Conservation (phyloP, 2,329 filamentous ascomycete genomes). For the Sordariomycetes sp. region DNA sequence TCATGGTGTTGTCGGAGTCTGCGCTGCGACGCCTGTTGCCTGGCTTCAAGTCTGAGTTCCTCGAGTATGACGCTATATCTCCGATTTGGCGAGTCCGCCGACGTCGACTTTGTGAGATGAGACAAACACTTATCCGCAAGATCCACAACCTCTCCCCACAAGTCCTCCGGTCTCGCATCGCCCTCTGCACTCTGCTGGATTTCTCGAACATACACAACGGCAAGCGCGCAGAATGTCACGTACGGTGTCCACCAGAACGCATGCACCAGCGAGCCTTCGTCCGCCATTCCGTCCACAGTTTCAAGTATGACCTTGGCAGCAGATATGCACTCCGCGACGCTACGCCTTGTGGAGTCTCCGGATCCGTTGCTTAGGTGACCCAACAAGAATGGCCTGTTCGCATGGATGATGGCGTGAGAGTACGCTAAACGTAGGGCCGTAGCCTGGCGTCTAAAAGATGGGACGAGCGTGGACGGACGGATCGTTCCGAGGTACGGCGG, state of each 20-base stretch:
- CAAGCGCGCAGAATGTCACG: conserved; percentile 37
- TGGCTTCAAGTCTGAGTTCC: conserved; percentile 27
- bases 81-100: conserved; percentile 25
- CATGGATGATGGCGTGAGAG: background rate
- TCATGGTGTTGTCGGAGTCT: background rate
- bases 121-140: conserved; percentile 30
- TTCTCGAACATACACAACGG: conserved; percentile 37
- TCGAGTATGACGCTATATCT: conserved; percentile 39
- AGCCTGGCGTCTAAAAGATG: conserved; percentile 31
- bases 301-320: conserved; percentile 15
- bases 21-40: too few species aligned
- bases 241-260: conserved; percentile 39
- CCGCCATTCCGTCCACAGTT: background rate
- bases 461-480: conserved; percentile 28
- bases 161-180: background rate
- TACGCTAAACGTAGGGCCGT: conserved; percentile 38
- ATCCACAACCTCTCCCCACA: conserved; percentile 15
- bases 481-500: conserved; percentile 29
- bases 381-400: background rate
- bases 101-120: conserved; percentile 24
- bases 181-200: conserved; percentile 24
- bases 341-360: conserved; percentile 3
- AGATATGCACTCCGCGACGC: conserved; percentile 22
- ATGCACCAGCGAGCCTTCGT: background rate
- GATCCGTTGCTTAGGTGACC: background rate